Evolutionary conservation across 2,329 filamentous ascomycete species (phyloP), one percentile per base, ranked within the genome.

Genomic region (Pseudodiploospora longispora): DNA sequence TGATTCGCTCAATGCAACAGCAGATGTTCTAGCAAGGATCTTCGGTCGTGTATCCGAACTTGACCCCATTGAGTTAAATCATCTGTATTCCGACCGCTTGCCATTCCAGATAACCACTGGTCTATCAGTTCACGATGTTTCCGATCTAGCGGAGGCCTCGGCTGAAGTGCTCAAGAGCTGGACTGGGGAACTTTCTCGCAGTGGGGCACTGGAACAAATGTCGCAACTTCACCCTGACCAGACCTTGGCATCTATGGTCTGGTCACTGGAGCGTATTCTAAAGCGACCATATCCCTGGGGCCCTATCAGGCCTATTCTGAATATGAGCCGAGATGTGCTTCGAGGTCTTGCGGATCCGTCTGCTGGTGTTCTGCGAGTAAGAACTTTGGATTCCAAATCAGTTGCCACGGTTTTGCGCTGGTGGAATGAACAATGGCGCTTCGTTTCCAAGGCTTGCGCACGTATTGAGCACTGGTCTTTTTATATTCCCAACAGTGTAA

Each of bases 391-490:
- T 29, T 60, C 70, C 2, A 74, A 73, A 46, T 84, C 91, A 52
- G 73, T 77, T 9, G 71, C 76, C 32, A 78, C 82, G 4, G 74
- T 94, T 10, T 75, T 85, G 57, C 76, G 75, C 32, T 87, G 94
- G 68, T 98, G 94, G 94, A 76, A 80, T 48, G 78, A 80, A 45
- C 78, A 90, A 53, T 98, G 94, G 94, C 75, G 78, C 45, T 82
- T 82, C 38, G 73, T 97, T 36, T 83, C 83, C 36, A 82, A 84
- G 44, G 86, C 91, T 10, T 96, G 96, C 57, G 73, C 80, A 36
- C 81, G 83, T 48, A 94, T 90, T 3, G 89, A 95, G 59, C 69
- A 70, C 8, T 98, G 93, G 93, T 88, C 87, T 51, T 70, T 78
- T 10, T 76, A 76, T 4, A 80, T 87, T 47, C 83, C 91, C 41